A percentile compares a stretch with the other conserved stretches of the same genome.
These are phyloP conservation scores for Didymosphaeria variabile DNA, from an alignment of 2,329 filamentous ascomycete species.

Conservation along the genomic window DNA sequence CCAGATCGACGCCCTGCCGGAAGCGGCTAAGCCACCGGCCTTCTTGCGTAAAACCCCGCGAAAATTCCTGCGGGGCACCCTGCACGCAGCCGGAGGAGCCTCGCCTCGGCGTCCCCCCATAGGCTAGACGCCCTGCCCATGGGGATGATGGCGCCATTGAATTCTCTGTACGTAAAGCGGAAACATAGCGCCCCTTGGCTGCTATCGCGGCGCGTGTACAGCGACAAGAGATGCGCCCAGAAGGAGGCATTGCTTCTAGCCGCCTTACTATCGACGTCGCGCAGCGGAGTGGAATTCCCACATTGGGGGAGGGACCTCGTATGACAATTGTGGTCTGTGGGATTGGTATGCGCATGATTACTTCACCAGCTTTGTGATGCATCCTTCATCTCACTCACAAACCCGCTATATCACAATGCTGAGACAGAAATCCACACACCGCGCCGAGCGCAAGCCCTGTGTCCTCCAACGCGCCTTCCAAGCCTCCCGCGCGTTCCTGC, in stretches of 20 bases:
- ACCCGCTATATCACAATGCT: too few species aligned
- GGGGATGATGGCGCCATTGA: neutral
- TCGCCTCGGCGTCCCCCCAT: neutral
- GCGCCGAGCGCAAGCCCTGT: too few species aligned
- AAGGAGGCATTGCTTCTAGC: neutral
- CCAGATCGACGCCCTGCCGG: neutral
- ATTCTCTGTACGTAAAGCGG: neutral
- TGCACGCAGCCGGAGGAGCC: neutral
- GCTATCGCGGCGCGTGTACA: neutral
- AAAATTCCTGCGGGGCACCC: slow-evolving; percentile 1
- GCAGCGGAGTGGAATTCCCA: neutral
- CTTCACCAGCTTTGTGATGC: too few species aligned
- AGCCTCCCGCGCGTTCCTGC: too few species aligned
- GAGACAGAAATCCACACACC: too few species aligned
- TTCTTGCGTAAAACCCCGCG: slow-evolving; percentile 5
- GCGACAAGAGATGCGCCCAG: neutral
- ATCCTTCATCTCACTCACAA: too few species aligned
- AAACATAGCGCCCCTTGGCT: neutral
- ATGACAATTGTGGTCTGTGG: too few species aligned
- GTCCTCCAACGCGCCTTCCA: too few species aligned
- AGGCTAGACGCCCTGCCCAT: slow-evolving; percentile 1
- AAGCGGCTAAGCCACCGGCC: neutral
- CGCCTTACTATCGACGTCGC: neutral
- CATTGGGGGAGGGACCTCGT: too few species aligned
- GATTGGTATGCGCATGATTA: neutral